Conservation (phyloP, 78 protist genomes). For the Chrysochromulina tobinii region DNA sequence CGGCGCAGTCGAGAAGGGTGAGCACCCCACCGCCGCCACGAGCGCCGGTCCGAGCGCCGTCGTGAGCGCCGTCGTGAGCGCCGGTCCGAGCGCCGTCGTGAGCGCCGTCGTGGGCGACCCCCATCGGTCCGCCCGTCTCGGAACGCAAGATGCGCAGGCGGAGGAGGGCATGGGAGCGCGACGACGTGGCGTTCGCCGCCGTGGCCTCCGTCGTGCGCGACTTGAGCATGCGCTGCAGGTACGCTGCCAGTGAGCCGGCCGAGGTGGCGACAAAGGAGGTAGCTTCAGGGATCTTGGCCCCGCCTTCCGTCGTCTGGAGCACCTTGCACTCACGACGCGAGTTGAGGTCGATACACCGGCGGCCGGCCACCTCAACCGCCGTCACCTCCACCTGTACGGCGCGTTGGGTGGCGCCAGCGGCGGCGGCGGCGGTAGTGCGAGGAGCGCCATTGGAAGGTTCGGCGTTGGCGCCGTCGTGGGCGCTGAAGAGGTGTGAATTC, state of each 20-base stretch:
- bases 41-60: background rate
- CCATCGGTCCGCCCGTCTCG: background rate
- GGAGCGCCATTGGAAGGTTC: too few species aligned
- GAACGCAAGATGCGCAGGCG: background rate
- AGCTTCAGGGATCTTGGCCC: background rate
- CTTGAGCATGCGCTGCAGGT: too few species aligned
- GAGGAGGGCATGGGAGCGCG: conserved; percentile 39
- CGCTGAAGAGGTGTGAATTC: background rate
- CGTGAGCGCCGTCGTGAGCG: background rate
- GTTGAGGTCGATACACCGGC: conserved; percentile 5
- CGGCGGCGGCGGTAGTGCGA: too few species aligned
- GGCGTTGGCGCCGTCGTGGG: background rate
- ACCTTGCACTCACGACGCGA: background rate
- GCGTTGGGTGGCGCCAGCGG: too few species aligned
- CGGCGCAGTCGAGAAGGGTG: conserved; percentile 28
- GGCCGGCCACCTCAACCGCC: conserved; percentile 5
- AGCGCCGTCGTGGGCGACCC: background rate
- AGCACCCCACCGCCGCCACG: background rate
- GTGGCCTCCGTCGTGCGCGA: conserved; percentile 29
- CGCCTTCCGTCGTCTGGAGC: background rate
- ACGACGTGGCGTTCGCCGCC: conserved; percentile 19
- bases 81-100: background rate
- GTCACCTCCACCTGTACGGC: background rate
- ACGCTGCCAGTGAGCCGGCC: too few species aligned
- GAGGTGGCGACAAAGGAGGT: background rate